Evolutionary conservation across 208 protist species (phyloP).

Genomic region (Trypanosomatidae sp.): DNA sequence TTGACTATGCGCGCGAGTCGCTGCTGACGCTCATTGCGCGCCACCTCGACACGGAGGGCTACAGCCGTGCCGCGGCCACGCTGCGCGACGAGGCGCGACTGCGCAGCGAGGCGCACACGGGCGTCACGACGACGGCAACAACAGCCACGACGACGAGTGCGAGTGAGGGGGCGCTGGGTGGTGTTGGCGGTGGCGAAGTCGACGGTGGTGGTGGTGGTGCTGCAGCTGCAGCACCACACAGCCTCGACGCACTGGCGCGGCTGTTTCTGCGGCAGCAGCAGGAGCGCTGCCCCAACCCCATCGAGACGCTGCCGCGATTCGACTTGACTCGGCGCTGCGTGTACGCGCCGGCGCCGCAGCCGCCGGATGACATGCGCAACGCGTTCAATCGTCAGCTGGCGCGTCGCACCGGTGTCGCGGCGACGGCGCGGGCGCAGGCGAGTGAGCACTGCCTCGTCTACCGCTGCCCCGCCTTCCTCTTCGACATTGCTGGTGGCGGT

Average conservation of each 20-base stretch:
- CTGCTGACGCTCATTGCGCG: conserved; percentile 56
- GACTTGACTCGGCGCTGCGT: conserved; percentile 72
- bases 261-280: conserved; percentile 79
- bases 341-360: conserved; percentile 35
- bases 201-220: too few relatives aligned
- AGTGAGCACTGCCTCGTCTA: conserved; percentile 59
- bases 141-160: conserved; percentile 8
- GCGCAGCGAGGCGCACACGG: conserved; percentile 1
- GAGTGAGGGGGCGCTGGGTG: conserved; percentile 1
- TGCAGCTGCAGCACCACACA: conserved; percentile 4
- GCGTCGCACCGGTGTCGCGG: conserved; percentile 27
- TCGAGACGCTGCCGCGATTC: conserved; percentile 81
- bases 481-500: conserved; percentile 52
- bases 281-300: conserved; percentile 62
- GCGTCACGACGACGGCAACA: conserved; percentile 10
- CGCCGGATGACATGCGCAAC: conserved; percentile 52
- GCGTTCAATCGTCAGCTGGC: conserved; percentile 45
- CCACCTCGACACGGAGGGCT: conserved; percentile 56
- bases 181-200: background rate
- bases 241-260: conserved; percentile 46
- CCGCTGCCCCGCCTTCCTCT: conserved; percentile 67
- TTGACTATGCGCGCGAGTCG: conserved; percentile 67
- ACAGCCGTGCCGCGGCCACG: conserved; percentile 19
- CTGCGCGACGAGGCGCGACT: conserved; percentile 26
- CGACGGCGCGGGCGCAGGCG: conserved; percentile 27